phyloP scores from a whole-genome alignment of 1,284 basidiomycete genomes.

The Boletellus deceptivus region DNA sequence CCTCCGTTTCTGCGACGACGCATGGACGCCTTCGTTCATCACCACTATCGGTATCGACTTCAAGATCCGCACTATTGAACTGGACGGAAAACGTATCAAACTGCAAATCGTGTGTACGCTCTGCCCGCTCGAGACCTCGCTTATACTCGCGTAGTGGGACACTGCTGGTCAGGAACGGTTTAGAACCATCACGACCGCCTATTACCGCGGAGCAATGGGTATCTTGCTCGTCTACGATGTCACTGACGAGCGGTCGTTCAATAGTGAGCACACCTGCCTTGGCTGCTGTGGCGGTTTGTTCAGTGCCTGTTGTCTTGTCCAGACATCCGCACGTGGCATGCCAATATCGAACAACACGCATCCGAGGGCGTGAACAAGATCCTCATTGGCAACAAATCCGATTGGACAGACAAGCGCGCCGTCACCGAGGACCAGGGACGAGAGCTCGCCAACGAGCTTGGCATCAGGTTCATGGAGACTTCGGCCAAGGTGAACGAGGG shows the following conservation, averaged over 20 bases:
- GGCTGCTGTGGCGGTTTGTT: constrained; percentile 7
- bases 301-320: neutral
- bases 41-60: constrained; percentile 98
- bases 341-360: constrained; percentile 98
- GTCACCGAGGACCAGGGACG: constrained; percentile 85
- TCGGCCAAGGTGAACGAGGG: constrained; percentile 97
- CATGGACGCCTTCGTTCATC: constrained; percentile 99
- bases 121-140: constrained; percentile 1
- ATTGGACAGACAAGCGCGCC: constrained; percentile 96
- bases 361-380: constrained; percentile 99
- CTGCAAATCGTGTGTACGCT: constrained; percentile 80
- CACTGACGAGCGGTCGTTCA: constrained; percentile 97
- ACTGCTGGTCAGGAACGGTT: constrained; percentile 99
- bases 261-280: constrained; percentile 62
- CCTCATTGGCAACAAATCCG: constrained; percentile 98
- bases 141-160: constrained; percentile 72
- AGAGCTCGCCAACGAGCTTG: constrained; percentile 84
- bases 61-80: constrained; percentile 96
- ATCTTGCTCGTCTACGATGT: constrained; percentile 99
- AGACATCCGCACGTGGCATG: constrained; percentile 99
- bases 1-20: constrained; percentile 98
- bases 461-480: constrained; percentile 96
- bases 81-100: constrained; percentile 95
- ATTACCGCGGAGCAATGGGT: constrained; percentile 99
- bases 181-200: constrained; percentile 99